Evolutionary conservation across 192 early-diverging fungal species (phyloP).

Genomic region (Spizellomyces punctatus): DNA sequence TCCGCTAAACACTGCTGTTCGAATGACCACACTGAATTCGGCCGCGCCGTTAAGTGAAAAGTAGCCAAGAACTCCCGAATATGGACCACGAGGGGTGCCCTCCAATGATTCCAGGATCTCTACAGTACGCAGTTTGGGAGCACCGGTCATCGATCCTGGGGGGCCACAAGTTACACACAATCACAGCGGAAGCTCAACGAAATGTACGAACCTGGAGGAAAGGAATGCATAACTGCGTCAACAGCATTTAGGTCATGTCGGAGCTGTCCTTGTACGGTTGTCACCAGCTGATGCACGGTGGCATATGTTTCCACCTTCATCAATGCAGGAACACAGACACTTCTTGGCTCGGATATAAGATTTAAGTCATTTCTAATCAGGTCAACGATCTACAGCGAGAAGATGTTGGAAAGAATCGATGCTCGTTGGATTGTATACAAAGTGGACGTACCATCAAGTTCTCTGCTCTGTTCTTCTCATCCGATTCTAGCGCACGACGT

Average conservation of each 20-base stretch:
- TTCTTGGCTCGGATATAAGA: constrained; percentile 64
- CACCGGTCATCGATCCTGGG: constrained; percentile 93
- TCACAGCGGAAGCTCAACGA: neutral
- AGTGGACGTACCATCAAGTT: constrained; percentile 82
- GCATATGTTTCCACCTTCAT: constrained; percentile 91
- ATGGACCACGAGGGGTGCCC: constrained; percentile 70
- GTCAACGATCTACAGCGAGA: constrained; percentile 78
- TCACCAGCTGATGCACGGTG: constrained; percentile 91
- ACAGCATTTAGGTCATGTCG: constrained; percentile 60
- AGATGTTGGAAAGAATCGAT: neutral
- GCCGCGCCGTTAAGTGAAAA: constrained; percentile 67
- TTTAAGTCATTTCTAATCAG: constrained; percentile 93
- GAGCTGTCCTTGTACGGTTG: constrained; percentile 71
- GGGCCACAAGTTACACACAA: neutral
- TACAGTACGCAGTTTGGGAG: constrained; percentile 87
- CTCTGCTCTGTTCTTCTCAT: constrained; percentile 92
- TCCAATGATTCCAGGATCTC: constrained; percentile 80
- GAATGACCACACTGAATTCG: constrained; percentile 88
- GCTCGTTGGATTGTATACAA: neutral
- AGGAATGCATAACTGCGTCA: constrained; percentile 72
- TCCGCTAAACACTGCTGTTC: constrained; percentile 73
- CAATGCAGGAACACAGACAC: constrained; percentile 76
- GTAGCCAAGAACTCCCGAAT: constrained; percentile 91
- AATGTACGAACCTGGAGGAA: constrained; percentile 72
- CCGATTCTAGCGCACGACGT: constrained; percentile 51